A percentile compares a stretch with the other conserved stretches of the same genome.
phyloP scores from a whole-genome alignment of 768 basidiomycete genomes.

The Suillus hirtellus region DNA sequence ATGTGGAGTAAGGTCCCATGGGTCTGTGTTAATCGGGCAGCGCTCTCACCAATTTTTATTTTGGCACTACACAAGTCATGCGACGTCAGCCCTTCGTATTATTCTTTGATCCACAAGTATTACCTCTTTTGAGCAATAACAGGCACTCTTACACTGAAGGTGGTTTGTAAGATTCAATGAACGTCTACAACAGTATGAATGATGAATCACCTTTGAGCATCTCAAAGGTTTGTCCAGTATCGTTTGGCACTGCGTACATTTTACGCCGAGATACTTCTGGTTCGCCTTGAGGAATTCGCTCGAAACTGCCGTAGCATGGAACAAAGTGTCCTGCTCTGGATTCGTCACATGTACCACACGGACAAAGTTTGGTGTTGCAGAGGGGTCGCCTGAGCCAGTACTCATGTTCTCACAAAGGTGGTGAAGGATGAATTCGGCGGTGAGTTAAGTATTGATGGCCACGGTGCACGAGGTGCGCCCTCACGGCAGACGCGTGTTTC shows the following conservation, averaged over 20 bases:
- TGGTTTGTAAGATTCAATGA: background rate
- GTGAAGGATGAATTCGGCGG: no score
- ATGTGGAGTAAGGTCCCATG: background rate
- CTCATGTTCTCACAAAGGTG: background rate
- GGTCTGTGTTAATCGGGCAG: background rate
- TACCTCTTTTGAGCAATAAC: background rate
- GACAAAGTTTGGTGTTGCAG: background rate
- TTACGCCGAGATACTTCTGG: background rate
- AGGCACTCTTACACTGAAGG: background rate
- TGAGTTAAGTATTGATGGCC: background rate
- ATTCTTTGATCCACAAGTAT: background rate
- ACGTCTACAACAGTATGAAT: background rate
- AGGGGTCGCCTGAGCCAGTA: background rate
- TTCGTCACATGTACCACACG: background rate
- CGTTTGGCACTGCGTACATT: background rate
- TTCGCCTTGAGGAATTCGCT: background rate
- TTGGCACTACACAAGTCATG: background rate
- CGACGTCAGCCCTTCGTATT: background rate
- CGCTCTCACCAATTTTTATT: background rate
- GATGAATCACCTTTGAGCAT: background rate
- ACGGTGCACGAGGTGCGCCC: no score
- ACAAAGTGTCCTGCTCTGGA: background rate
- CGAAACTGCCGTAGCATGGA: background rate
- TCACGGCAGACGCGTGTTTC: background rate
- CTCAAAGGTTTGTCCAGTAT: background rate